These are phyloP conservation scores for Coprinellus micaceus DNA, from an alignment of 768 basidiomycete species.

Conservation along the genomic window DNA sequence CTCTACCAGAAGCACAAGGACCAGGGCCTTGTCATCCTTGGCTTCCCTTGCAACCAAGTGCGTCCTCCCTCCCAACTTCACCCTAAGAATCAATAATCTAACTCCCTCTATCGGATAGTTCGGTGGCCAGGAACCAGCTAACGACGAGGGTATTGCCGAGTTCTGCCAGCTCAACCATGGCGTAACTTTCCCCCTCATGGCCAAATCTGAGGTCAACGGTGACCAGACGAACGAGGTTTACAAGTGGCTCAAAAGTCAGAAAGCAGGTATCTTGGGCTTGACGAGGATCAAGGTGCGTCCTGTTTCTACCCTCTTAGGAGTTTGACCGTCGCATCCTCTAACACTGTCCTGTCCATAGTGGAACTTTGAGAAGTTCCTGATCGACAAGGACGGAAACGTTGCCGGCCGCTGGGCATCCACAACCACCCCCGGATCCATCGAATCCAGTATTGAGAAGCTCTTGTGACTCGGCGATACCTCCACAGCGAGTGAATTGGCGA, in stretches of 20 bases:
- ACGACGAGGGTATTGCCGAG: slow-evolving; percentile 67
- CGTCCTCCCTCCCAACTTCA: slow-evolving; percentile 11
- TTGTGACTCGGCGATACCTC: slow-evolving; percentile 24
- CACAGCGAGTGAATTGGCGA: slow-evolving; percentile 9
- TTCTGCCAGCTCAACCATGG: slow-evolving; percentile 84
- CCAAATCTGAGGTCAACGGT: slow-evolving; percentile 93
- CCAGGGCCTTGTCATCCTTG: slow-evolving; percentile 71
- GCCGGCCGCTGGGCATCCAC: slow-evolving; percentile 75
- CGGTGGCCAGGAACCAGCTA: slow-evolving; percentile 80
- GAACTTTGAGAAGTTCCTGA: slow-evolving; percentile 90
- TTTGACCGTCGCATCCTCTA: not conserved
- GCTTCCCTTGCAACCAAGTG: slow-evolving; percentile 91
- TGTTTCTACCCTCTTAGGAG: not conserved
- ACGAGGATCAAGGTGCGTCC: slow-evolving; percentile 66
- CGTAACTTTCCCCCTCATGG: slow-evolving; percentile 87
- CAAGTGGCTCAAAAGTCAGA: slow-evolving; percentile 80
- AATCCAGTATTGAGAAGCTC: slow-evolving; percentile 59
- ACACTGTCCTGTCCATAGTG: slow-evolving; percentile 42
- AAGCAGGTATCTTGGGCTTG: slow-evolving; percentile 68
- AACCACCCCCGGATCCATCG: slow-evolving; percentile 64
- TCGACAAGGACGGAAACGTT: slow-evolving; percentile 74
- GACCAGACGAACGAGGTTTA: slow-evolving; percentile 78
- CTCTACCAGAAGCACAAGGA: slow-evolving; percentile 82
- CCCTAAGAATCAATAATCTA: not conserved
- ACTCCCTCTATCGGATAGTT: slow-evolving; percentile 45